Base-by-base conservation (phyloP, 352 stramenopile genomes). In the Phytopythium litorale region DNA sequence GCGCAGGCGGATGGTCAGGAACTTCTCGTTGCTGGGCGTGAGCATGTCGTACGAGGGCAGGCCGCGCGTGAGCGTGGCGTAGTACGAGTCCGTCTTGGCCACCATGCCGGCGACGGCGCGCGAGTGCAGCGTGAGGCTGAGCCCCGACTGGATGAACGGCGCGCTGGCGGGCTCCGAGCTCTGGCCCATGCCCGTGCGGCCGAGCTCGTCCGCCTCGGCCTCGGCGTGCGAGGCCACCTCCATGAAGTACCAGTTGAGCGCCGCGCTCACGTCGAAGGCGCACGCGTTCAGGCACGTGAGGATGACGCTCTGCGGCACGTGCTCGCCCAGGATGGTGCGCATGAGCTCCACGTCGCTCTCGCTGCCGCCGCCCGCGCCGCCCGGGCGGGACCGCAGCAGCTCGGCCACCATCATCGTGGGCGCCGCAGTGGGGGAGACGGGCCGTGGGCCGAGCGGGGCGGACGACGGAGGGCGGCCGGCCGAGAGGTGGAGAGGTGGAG, bases 241-340 rank as follows among this genome's bases (percentile, higher is more conserved):
- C 51, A 85, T 85, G 48, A 96, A 96, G 74, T 96, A 96, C 77
- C 84, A 92, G 63, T 96, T 96, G 60, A 96, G 69, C 23, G 87
- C 87, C 5, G 81, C 83, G 63, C 81, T 92, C 42, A 96, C 87
- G 65, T 96, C 87, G 56, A 94, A 94, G 54, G 66, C 72, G 62
- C 84, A 93, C 21, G 84, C 84, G 70, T 91, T 90, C 3, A 96
- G 67, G 58, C 87, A 96, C 55, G 83, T 80, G 23, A 96, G 72
- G 63, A 96, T 92, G 50, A 94, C 83, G 62, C 76, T 90, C 64
- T 92, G 83, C 25, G 87, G 84, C 58, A 96, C 87, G 58, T 94
- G 79, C 60, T 96, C 87, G 38, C 87, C 87, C 28, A 96, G 73
- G 60, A 96, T 96, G 58, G 84, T 94, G 59, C 84, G 87, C 81